Conservation (phyloP, 805 yeast species). For the Myxozyma sirexii region DNA sequence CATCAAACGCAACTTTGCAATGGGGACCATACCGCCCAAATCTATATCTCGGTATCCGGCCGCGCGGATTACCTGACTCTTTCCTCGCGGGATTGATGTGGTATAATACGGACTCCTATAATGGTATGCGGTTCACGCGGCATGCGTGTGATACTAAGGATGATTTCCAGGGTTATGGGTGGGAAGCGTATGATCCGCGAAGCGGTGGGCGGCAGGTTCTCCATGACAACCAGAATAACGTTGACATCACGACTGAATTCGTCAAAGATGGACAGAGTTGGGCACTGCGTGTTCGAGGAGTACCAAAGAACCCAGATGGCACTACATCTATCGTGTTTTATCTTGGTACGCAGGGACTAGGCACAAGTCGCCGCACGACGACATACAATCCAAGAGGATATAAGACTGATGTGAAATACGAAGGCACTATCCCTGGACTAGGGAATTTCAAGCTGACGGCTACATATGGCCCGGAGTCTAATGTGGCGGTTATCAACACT, state of each 20-base stretch:
- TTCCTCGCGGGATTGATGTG: slow-evolving; percentile 83
- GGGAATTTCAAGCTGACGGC: slow-evolving; percentile 66
- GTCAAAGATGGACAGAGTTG: slow-evolving; percentile 67
- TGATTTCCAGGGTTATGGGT: slow-evolving; percentile 71
- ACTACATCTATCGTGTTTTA: slow-evolving; percentile 72
- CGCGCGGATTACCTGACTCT: slow-evolving; percentile 69
- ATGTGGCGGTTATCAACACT: slow-evolving; percentile 49
- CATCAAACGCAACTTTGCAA: slow-evolving; percentile 55
- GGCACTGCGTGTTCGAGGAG: slow-evolving; percentile 74
- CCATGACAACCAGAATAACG: slow-evolving; percentile 62
- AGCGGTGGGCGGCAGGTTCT: slow-evolving; percentile 81
- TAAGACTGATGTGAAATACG: slow-evolving; percentile 46
- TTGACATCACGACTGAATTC: slow-evolving; percentile 69
- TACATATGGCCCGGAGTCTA: slow-evolving; percentile 56
- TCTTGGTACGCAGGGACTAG: slow-evolving; percentile 64
- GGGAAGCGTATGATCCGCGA: slow-evolving; percentile 88
- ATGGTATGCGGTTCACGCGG: slow-evolving; percentile 55
- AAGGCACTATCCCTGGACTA: slow-evolving; percentile 64
- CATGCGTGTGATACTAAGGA: slow-evolving; percentile 78
- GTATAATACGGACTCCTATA: slow-evolving; percentile 67
- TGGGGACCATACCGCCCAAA: slow-evolving; percentile 97
- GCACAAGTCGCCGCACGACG: slow-evolving; percentile 37
- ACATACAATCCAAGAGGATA: slow-evolving; percentile 18
- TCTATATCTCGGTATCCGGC: slow-evolving; percentile 81
- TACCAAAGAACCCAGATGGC: slow-evolving; percentile 53